Conservation (phyloP, 2,329 filamentous ascomycete species). For the Thermoascus crustaceus region DNA sequence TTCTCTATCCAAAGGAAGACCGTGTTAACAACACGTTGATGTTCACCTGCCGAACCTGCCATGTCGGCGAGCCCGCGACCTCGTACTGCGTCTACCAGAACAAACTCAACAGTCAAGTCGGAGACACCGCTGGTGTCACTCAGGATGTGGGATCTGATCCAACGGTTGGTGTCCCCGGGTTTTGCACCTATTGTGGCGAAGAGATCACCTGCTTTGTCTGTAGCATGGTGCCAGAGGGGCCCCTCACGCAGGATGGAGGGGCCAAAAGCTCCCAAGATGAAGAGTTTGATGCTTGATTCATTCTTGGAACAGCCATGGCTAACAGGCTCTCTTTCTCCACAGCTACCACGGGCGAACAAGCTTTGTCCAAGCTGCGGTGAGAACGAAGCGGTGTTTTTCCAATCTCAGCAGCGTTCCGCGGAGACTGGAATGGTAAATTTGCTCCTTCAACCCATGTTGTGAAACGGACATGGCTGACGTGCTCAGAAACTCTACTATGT, state of each 20-base stretch:
- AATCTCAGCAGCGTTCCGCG: slow-evolving; percentile 92
- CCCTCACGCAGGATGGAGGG: neutral
- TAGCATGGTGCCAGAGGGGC: slow-evolving; percentile 28
- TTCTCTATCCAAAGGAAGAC: slow-evolving; percentile 96
- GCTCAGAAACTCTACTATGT: slow-evolving; percentile 82
- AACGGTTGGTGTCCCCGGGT: slow-evolving; percentile 71
- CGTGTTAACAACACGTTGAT: slow-evolving; percentile 72
- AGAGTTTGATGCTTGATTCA: slow-evolving; percentile 5
- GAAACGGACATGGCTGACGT: slow-evolving; percentile 11
- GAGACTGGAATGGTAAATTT: slow-evolving; percentile 98
- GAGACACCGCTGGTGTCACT: slow-evolving; percentile 93
- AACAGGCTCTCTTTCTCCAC: slow-evolving; percentile 24
- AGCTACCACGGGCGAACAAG: slow-evolving; percentile 87
- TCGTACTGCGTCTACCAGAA: slow-evolving; percentile 95
- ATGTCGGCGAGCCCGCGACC: slow-evolving; percentile 77
- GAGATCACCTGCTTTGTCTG: slow-evolving; percentile 48
- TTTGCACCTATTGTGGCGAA: slow-evolving; percentile 53
- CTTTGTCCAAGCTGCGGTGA: slow-evolving; percentile 77
- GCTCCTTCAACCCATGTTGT: slow-evolving; percentile 8
- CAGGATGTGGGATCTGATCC: slow-evolving; percentile 96
- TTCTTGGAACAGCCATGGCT: slow-evolving; percentile 19
- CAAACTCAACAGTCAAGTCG: slow-evolving; percentile 79
- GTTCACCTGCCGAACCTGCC: slow-evolving; percentile 93
- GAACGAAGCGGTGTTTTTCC: slow-evolving; percentile 93
- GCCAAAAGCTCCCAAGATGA: slow-evolving; percentile 1